A percentile compares a stretch with the other conserved stretches of the same genome.
Conservation (phyloP, 2,329 filamentous ascomycete species). For the Catunica adiposa region DNA sequence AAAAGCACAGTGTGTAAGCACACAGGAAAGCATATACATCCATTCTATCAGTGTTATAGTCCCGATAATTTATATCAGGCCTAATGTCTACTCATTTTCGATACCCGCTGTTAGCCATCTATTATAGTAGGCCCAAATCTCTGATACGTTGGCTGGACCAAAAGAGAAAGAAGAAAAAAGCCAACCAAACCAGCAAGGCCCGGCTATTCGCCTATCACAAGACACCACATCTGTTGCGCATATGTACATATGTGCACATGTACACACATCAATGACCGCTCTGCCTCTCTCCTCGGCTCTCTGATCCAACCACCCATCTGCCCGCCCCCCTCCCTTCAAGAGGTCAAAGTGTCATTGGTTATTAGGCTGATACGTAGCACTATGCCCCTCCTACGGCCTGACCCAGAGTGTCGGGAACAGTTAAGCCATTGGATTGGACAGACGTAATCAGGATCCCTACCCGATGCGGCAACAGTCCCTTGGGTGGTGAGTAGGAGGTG, state of each 20-base stretch:
- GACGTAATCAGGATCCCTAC: not conserved
- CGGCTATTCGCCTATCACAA: not conserved
- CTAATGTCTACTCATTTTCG: no score
- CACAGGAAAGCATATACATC: no score
- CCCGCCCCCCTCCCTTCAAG: not conserved
- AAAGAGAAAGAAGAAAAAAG: not conserved
- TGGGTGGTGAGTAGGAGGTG: not conserved
- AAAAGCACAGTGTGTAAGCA: no score
- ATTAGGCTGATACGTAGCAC: constrained; percentile 7
- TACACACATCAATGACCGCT: not conserved
- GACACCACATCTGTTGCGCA: not conserved
- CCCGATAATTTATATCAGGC: no score
- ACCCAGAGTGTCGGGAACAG: not conserved
- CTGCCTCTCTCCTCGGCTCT: not conserved
- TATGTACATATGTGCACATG: not conserved
- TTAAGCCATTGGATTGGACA: not conserved
- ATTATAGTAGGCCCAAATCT: no score
- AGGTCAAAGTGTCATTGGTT: not conserved
- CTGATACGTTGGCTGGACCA: not conserved
- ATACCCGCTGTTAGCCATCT: no score
- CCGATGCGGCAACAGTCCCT: not conserved
- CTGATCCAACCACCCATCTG: not conserved
- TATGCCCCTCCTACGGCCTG: not conserved
- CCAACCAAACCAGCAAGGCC: no score
- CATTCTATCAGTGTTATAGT: no score